A percentile compares a stretch with the other conserved stretches of the same genome.
Conservation (phyloP, 352 stramenopile genomes). For the Blastocystis sp. region DNA sequence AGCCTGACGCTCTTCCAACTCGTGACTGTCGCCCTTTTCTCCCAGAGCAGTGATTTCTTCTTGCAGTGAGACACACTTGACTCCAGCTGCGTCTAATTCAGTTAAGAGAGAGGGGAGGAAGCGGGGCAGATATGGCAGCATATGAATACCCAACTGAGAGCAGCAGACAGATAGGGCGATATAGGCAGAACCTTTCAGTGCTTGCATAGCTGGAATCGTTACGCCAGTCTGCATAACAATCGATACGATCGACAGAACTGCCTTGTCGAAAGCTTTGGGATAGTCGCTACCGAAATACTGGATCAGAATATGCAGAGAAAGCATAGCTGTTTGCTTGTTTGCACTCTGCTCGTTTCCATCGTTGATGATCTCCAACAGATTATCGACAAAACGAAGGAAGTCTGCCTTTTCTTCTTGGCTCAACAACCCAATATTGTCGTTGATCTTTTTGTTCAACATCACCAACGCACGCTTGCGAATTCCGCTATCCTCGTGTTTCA, state of each 20-base stretch:
- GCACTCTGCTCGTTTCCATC: neutral
- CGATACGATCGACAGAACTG: neutral
- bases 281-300: constrained; percentile 29
- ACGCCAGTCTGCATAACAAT: neutral
- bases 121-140: constrained; percentile 19
- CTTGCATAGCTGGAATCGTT: neutral
- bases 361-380: neutral
- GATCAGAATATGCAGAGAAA: constrained; percentile 44
- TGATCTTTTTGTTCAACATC: constrained; percentile 58
- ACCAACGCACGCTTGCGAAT: constrained; percentile 40
- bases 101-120: constrained; percentile 2
- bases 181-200: constrained; percentile 50
- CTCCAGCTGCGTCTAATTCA: neutral
- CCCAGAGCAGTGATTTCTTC: neutral
- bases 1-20: neutral
- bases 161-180: constrained; percentile 17
- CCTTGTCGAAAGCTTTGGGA: neutral
- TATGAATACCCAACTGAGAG: constrained; percentile 12
- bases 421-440: neutral
- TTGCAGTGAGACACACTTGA: neutral
- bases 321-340: constrained; percentile 33
- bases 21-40: neutral
- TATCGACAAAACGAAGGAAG: neutral
- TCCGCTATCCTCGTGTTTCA: constrained; percentile 9
- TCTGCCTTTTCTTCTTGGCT: neutral